Evolutionary conservation across 148 eudicot species (phyloP).

Genomic region (Linanthus parryae): DNA sequence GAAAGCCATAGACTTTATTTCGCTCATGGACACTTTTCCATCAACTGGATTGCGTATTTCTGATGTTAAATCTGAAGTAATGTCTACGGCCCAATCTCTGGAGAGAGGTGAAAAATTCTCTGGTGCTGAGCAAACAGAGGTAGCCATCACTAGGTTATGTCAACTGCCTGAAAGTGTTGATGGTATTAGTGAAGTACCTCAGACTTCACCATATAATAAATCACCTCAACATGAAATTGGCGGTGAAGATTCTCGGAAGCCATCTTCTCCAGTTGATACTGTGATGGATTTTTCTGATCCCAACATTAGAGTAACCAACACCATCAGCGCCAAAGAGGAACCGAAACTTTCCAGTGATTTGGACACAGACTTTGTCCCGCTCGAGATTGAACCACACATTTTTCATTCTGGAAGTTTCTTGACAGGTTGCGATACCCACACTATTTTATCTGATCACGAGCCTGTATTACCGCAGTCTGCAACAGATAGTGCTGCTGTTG

Average conservation of each 20-base stretch:
- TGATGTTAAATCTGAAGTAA: constrained; percentile 18
- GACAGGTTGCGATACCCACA: constrained; percentile 15
- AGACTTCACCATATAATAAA: constrained; percentile 7
- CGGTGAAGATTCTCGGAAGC: constrained; percentile 14
- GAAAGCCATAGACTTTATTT: constrained; percentile 46
- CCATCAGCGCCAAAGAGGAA: constrained; percentile 13
- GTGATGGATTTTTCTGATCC: constrained; percentile 7
- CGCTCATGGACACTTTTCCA: constrained; percentile 37
- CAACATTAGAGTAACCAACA: constrained; percentile 12
- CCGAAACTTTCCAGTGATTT: constrained; percentile 15
- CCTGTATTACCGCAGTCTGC: constrained; percentile 1
- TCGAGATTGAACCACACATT: constrained; percentile 11
- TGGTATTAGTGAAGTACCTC: constrained; percentile 10
- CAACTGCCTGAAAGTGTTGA: constrained; percentile 11
- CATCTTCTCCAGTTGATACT: constrained; percentile 13
- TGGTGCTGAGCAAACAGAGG: too few species aligned
- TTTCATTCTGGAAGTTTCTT: constrained; percentile 13
- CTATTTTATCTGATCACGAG: constrained; percentile 10
- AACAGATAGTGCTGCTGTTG: constrained; percentile 14
- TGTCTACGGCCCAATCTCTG: constrained; percentile 12
- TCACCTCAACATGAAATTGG: constrained; percentile 10
- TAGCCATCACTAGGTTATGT: constrained; percentile 11
- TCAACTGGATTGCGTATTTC: constrained; percentile 44
- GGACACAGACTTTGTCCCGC: constrained; percentile 16
- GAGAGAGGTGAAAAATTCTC: too few species aligned